Evolutionary conservation across 352 stramenopile genomes (phyloP), one percentile per base, ranked within the genome.

Genomic region (Phytophthora pisi): DNA sequence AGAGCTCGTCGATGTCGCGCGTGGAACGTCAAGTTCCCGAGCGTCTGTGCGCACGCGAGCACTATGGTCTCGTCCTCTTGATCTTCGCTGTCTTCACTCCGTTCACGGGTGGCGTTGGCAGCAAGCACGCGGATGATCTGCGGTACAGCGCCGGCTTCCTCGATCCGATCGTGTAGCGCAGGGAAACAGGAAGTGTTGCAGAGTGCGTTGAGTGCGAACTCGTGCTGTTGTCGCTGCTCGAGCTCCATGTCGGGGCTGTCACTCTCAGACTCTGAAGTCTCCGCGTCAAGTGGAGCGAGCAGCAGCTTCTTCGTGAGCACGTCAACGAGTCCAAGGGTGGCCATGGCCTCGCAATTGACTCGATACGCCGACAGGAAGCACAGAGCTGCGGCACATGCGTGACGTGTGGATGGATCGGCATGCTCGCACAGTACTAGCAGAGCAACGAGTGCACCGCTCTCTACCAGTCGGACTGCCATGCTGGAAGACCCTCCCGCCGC

Each of bases 301-400:
- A 77, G 31, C 31, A 92, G 57, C 58, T 90, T 84, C 54, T 88
- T 90, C 3, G 77, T 68, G 10, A 93, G 70, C 15, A 93, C 81
- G 30, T 93, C 82, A 3, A 93, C 73, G 16, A 93, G 74, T 31
- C 80, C 82, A 46, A 76, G 85, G 2, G 82, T 68, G 4, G 80
- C 85, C 70, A 95, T 91, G 11, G 83, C 85, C 34, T 95, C 87
- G 57, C 87, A 95, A 52, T 92, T 95, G 53, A 71, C 57, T 15
- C 81, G 74, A 36, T 91, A 82, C 2, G 70, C 73, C 5, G 87
- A 92, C 20, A 95, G 56, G 43, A 88, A 90, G 61, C 81, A 92
- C 10, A 95, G 74, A 26, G 91, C 81, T 0, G 86, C 86, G 0
- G 84, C 74, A 64, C 87, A 92, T 10, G 86, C 88, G 15, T 86